These are phyloP conservation scores for Monilinia vaccinii-corymbosi DNA, from an alignment of 2,329 filamentous ascomycete species.

Conservation along the genomic window DNA sequence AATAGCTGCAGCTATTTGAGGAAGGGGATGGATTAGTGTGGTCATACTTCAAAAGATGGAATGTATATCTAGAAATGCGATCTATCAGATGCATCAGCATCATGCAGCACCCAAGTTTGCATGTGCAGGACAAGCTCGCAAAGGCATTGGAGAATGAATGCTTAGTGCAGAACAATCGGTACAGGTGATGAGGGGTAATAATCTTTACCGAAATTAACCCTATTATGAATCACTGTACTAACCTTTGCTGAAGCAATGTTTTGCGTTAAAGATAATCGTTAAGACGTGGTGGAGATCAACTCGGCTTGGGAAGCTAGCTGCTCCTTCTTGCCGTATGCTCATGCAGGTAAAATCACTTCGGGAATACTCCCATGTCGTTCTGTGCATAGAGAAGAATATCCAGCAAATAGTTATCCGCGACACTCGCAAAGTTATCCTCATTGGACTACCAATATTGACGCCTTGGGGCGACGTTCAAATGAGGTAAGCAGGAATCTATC, in stretches of 20 bases:
- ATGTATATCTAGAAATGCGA: conserved; percentile 5
- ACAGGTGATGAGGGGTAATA: conserved; percentile 1
- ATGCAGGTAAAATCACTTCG: conserved; percentile 7
- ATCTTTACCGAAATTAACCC: background rate
- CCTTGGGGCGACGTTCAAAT: background rate
- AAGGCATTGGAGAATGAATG: background rate
- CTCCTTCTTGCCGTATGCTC: background rate
- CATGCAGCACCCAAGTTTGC: background rate
- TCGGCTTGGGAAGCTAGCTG: conserved; percentile 1
- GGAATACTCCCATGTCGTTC: conserved; percentile 9
- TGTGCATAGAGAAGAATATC: conserved; percentile 1
- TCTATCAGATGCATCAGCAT: conserved; percentile 7
- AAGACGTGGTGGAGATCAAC: conserved; percentile 4
- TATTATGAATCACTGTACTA: background rate
- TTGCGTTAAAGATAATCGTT: background rate
- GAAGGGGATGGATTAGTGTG: background rate
- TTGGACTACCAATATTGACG: background rate
- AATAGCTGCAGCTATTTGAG: background rate
- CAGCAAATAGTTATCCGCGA: background rate
- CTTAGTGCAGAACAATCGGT: background rate
- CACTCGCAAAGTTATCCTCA: background rate
- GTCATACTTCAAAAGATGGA: conserved; percentile 1
- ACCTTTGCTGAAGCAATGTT: background rate
- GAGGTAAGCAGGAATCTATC: background rate
- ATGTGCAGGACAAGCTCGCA: conserved; percentile 1